phyloP scores from a whole-genome alignment of 352 stramenopile species.

The Phytophthora cryptogea region DNA sequence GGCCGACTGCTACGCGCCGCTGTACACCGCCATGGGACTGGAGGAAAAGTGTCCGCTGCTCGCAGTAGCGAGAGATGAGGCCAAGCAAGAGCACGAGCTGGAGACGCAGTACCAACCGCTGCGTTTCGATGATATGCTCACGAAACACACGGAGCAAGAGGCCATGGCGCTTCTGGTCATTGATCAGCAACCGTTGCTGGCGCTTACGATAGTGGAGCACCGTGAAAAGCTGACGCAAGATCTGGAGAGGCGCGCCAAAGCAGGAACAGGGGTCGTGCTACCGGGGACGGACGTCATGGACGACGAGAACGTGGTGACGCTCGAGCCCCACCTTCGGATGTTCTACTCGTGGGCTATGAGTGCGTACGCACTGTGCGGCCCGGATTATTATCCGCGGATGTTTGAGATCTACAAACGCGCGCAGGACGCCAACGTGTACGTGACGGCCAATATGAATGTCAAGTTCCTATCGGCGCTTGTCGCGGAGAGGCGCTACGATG shows the following conservation, averaged over 20 bases:
- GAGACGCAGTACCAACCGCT: constrained; percentile 56
- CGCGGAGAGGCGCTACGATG: constrained; percentile 34
- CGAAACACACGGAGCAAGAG: constrained; percentile 69
- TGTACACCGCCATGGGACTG: constrained; percentile 45
- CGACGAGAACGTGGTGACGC: constrained; percentile 36
- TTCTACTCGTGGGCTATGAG: constrained; percentile 76
- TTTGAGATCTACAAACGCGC: constrained; percentile 57
- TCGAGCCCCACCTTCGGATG: constrained; percentile 53
- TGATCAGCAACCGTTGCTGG: constrained; percentile 35
- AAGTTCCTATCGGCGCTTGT: constrained; percentile 59
- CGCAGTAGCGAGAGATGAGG: constrained; percentile 19
- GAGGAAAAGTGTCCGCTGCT: constrained; percentile 31
- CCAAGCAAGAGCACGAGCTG: constrained; percentile 25
- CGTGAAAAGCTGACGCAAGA: constrained; percentile 42
- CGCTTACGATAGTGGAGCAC: constrained; percentile 55
- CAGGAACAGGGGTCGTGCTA: constrained; percentile 27
- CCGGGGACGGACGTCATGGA: constrained; percentile 40
- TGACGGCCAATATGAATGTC: constrained; percentile 69
- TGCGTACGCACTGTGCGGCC: constrained; percentile 33
- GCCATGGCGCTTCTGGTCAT: constrained; percentile 60
- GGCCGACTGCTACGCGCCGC: constrained; percentile 63
- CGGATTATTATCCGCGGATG: constrained; percentile 33
- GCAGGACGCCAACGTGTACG: constrained; percentile 45
- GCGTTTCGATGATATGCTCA: constrained; percentile 61
- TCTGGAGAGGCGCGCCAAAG: constrained; percentile 32